A percentile compares a stretch with the other conserved stretches of the same genome.
Evolutionary conservation across 345 rosid species (phyloP).

Genomic region (Aquilaria malaccensis): DNA sequence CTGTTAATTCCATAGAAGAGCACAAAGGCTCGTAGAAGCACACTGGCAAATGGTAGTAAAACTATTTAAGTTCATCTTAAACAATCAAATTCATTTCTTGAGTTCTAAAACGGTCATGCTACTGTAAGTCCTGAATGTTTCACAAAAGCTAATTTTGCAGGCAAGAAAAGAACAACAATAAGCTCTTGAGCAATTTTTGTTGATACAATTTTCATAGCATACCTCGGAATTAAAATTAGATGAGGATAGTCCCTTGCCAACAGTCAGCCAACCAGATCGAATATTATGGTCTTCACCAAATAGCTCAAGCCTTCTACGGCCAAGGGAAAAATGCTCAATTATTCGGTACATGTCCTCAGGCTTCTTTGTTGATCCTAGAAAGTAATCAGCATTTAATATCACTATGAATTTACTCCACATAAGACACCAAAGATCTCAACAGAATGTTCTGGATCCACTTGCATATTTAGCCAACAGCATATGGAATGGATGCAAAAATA

Average conservation of each 20-base stretch:
- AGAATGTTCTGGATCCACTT: no score
- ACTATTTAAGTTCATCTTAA: neutral
- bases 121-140: neutral
- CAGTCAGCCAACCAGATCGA: conserved; percentile 91
- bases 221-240: conserved; percentile 87
- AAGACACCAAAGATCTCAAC: no score
- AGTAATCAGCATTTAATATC: conserved; percentile 8
- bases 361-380: conserved; percentile 88
- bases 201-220: conserved; percentile 7
- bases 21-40: no score
- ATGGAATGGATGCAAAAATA: neutral
- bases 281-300: conserved; percentile 98
- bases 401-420: neutral
- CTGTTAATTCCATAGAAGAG: no score
- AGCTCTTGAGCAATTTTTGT: neutral
- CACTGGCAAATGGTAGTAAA: neutral
- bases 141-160: neutral
- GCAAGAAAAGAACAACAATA: neutral
- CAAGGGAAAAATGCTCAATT: conserved; percentile 95
- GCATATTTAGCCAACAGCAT: neutral
- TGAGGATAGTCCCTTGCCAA: conserved; percentile 83
- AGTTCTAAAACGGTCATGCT: conserved; percentile 5
- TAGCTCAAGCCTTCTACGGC: conserved; percentile 95
- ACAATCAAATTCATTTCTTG: neutral
- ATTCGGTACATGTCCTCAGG: conserved; percentile 99